phyloP scores from a whole-genome alignment of 208 protist genomes.

The Crithidia thermophila region DNA sequence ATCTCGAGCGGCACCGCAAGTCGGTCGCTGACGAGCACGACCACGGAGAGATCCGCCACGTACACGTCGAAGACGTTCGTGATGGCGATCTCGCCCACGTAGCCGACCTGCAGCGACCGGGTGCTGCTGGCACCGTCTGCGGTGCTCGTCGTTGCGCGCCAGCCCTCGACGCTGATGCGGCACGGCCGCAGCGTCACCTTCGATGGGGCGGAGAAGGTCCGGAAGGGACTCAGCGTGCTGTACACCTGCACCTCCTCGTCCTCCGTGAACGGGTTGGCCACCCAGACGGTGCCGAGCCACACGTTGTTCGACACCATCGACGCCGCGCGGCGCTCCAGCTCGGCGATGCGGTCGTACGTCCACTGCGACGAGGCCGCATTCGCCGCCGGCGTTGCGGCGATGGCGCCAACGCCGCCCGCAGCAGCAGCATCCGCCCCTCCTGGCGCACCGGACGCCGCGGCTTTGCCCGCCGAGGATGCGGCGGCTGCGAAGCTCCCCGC shows the following conservation, averaged over 20 bases:
- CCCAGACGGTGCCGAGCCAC: slow-evolving; percentile 76
- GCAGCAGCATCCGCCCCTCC: neutral
- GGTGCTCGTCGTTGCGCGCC: neutral
- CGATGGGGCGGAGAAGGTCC: slow-evolving; percentile 63
- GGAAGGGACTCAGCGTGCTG: slow-evolving; percentile 64
- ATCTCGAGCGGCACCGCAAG: slow-evolving; percentile 42
- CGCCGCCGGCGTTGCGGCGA: neutral
- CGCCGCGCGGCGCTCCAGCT: slow-evolving; percentile 51
- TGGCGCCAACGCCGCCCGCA: neutral
- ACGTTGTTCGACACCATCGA: slow-evolving; percentile 54
- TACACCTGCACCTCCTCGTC: slow-evolving; percentile 85
- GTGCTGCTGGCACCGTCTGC: neutral
- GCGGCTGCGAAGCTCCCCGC: no score
- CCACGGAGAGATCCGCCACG: slow-evolving; percentile 34
- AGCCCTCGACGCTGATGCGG: slow-evolving; percentile 15
- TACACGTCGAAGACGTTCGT: slow-evolving; percentile 58
- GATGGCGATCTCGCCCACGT: slow-evolving; percentile 54
- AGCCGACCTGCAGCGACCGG: slow-evolving; percentile 36
- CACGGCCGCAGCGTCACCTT: slow-evolving; percentile 29
- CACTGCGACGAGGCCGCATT: slow-evolving; percentile 1
- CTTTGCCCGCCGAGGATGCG: neutral
- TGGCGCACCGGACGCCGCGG: neutral
- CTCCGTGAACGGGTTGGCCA: slow-evolving; percentile 68
- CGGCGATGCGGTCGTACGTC: slow-evolving; percentile 63
- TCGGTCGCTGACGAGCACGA: slow-evolving; percentile 44